Evolutionary conservation across 306 rosid genomes (phyloP).

Genomic region (Medicago lupulina): DNA sequence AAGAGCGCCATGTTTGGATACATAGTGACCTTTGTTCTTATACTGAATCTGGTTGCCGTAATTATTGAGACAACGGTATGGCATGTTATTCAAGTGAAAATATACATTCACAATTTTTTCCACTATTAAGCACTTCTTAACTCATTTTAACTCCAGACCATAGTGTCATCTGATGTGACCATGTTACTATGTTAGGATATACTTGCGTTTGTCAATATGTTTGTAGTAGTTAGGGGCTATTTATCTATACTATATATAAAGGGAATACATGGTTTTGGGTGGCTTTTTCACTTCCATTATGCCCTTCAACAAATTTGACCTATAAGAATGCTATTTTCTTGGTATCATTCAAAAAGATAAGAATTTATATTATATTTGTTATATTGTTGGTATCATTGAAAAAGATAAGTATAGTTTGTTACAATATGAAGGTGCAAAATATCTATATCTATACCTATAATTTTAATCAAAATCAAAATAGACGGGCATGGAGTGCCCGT

Average conservation of each 20-base stretch:
- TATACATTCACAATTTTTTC: slow-evolving; percentile 9
- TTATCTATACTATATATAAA: neutral
- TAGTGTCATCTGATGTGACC: slow-evolving; percentile 28
- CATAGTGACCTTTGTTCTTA: slow-evolving; percentile 76
- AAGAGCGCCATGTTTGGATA: slow-evolving; percentile 83
- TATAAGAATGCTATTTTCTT: too few relatives aligned
- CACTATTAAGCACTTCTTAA: slow-evolving; percentile 4
- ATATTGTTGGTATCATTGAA: too few relatives aligned
- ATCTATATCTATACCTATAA: too few relatives aligned
- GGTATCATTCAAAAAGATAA: too few relatives aligned
- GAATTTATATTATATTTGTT: too few relatives aligned
- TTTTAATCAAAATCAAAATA: too few relatives aligned
- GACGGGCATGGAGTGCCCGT: too few relatives aligned
- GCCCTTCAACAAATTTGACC: too few relatives aligned
- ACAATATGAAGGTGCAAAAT: too few relatives aligned
- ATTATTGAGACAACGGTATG: slow-evolving; percentile 94
- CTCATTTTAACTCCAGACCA: slow-evolving; percentile 2
- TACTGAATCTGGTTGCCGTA: slow-evolving; percentile 80
- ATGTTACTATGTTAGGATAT: slow-evolving; percentile 11
- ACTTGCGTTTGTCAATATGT: slow-evolving; percentile 29
- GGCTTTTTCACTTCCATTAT: too few relatives aligned
- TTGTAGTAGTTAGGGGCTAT: slow-evolving; percentile 25
- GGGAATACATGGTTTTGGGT: too few relatives aligned
- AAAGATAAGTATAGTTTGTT: too few relatives aligned
- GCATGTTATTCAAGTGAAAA: slow-evolving; percentile 35